phyloP scores from a whole-genome alignment of 1,284 basidiomycete genomes.

The Marasmius tenuissimus region DNA sequence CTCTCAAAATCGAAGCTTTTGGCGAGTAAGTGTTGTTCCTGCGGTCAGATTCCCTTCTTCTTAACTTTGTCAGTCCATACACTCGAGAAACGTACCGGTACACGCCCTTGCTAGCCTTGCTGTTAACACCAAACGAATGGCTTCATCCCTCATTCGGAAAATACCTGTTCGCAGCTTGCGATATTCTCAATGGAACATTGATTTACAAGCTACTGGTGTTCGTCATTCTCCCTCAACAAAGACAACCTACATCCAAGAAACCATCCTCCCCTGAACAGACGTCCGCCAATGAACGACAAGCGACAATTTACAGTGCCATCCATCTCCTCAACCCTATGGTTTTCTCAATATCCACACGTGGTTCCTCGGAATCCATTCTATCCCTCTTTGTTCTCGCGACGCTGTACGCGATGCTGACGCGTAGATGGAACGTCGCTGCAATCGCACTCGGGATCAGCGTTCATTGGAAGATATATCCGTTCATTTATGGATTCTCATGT shows the following conservation, averaged over 20 bases:
- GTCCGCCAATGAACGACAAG: conserved; percentile 25
- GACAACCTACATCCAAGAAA: background rate
- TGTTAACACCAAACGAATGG: conserved; percentile 80
- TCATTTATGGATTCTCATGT: conserved; percentile 85
- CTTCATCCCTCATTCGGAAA: conserved; percentile 88
- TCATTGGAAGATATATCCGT: conserved; percentile 95
- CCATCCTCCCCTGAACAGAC: background rate
- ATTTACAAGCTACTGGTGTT: conserved; percentile 70
- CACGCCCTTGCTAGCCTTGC: conserved; percentile 86
- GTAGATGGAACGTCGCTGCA: conserved; percentile 63
- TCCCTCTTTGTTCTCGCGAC: conserved; percentile 79
- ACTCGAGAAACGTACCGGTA: conserved; percentile 94
- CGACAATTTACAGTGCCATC: conserved; percentile 57
- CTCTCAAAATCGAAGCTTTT: conserved; percentile 40
- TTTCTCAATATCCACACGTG: conserved; percentile 94
- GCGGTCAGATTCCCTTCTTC: conserved; percentile 20
- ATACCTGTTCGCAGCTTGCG: conserved; percentile 84
- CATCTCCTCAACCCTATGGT: conserved; percentile 93
- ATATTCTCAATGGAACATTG: conserved; percentile 79
- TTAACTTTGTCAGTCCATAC: conserved; percentile 73
- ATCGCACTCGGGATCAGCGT: conserved; percentile 76
- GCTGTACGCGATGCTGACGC: conserved; percentile 57
- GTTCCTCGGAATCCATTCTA: conserved; percentile 91
- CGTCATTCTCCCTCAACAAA: conserved; percentile 38
- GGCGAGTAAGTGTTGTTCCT: conserved; percentile 62